Conservation (phyloP, 352 stramenopile genomes). For the Pythium aristosporum region DNA sequence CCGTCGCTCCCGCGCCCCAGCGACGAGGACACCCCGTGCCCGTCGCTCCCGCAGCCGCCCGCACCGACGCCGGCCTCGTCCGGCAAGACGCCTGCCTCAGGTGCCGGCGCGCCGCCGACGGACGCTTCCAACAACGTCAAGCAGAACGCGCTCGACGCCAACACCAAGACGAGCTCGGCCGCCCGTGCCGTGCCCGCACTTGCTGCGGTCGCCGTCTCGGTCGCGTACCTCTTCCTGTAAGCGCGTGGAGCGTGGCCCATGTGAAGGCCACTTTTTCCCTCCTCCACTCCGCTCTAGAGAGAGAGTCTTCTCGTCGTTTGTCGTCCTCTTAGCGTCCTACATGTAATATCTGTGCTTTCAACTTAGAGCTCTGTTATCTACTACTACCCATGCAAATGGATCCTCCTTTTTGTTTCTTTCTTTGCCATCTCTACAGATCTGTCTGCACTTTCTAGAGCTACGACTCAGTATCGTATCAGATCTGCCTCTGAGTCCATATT, state of each 20-base stretch:
- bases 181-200: slow-evolving; percentile 30
- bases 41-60: slow-evolving; percentile 14
- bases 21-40: slow-evolving; percentile 20
- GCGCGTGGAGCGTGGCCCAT: not conserved
- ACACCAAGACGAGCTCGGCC: slow-evolving; percentile 37
- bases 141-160: slow-evolving; percentile 33
- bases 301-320: not conserved
- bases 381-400: not conserved
- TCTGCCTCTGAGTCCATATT: slow-evolving; percentile 9
- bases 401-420: not conserved
- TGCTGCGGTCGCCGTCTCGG: slow-evolving; percentile 34
- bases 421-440: not conserved
- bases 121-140: slow-evolving; percentile 16
- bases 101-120: not conserved
- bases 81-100: slow-evolving; percentile 2
- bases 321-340: not conserved
- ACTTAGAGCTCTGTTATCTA: not conserved
- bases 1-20: slow-evolving; percentile 31
- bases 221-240: slow-evolving; percentile 51
- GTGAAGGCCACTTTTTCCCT: not conserved
- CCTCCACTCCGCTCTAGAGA: not conserved
- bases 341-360: slow-evolving; percentile 6
- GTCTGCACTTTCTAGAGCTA: not conserved
- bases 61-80: slow-evolving; percentile 16
- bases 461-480: slow-evolving; percentile 1